phyloP scores from a whole-genome alignment of 192 early-diverging fungal species.

The Coemansia sp. region DNA sequence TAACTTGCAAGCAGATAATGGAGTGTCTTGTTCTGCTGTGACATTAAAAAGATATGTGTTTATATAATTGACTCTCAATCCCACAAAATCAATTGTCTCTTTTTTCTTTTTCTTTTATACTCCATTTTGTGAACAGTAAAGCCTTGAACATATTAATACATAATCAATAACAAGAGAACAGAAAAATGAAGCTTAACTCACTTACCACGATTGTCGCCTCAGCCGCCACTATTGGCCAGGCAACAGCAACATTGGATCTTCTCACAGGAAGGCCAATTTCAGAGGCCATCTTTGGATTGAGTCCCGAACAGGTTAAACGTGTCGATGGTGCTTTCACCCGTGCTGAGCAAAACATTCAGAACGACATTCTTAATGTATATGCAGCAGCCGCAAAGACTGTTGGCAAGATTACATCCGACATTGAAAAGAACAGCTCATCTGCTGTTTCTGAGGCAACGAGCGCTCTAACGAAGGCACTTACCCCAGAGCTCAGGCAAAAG shows the following conservation, averaged over 20 bases:
- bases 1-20: neutral
- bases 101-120: neutral
- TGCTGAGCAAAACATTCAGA: slow-evolving; percentile 27
- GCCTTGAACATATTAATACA: neutral
- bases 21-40: too few species aligned
- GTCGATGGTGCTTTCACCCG: slow-evolving; percentile 39
- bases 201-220: slow-evolving; percentile 19
- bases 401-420: slow-evolving; percentile 29
- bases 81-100: neutral
- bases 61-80: neutral
- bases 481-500: slow-evolving; percentile 51
- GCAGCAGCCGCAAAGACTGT: slow-evolving; percentile 22
- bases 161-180: neutral
- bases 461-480: slow-evolving; percentile 45
- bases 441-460: slow-evolving; percentile 35
- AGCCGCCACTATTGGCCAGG: slow-evolving; percentile 30
- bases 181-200: slow-evolving; percentile 35
- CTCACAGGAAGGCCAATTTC: slow-evolving; percentile 48
- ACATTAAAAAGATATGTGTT: neutral
- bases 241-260: slow-evolving; percentile 46
- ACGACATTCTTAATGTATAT: slow-evolving; percentile 19
- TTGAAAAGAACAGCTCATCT: slow-evolving; percentile 46
- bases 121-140: too few species aligned
- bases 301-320: slow-evolving; percentile 49
- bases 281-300: slow-evolving; percentile 52